Evolutionary conservation across 257 asterid genomes (phyloP).

Genomic region (Przewalskia tangutica): DNA sequence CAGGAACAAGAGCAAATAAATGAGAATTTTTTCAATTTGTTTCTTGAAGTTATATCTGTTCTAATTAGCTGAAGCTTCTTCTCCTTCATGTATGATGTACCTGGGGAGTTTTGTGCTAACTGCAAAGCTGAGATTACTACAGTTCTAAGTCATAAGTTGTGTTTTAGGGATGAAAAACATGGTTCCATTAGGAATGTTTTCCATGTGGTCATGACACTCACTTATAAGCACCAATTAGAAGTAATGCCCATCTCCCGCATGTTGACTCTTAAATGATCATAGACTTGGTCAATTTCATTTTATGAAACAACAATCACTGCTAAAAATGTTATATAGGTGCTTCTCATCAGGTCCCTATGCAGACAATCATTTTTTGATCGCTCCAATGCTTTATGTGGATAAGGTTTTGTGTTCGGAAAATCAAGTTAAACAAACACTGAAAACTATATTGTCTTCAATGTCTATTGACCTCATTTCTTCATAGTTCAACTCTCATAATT

Average conservation of each 20-base stretch:
- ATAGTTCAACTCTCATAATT: background rate
- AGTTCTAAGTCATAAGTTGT: background rate
- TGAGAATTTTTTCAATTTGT: background rate
- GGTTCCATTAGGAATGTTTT: background rate
- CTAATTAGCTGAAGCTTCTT: background rate
- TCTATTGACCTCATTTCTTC: too few species aligned
- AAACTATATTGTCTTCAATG: too few species aligned
- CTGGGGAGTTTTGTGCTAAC: background rate
- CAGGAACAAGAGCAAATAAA: background rate
- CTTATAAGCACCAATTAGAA: too few species aligned
- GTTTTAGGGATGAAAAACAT: background rate
- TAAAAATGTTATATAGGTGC: background rate
- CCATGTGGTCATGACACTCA: too few species aligned
- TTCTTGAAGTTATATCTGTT: background rate
- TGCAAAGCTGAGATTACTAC: background rate
- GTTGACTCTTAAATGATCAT: background rate
- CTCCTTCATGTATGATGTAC: background rate
- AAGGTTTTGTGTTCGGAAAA: too few species aligned
- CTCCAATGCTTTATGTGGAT: too few species aligned
- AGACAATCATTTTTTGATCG: background rate
- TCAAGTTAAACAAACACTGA: too few species aligned
- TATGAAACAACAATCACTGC: background rate
- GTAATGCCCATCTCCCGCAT: background rate
- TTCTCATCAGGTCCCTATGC: background rate
- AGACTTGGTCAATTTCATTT: background rate